phyloP scores from a whole-genome alignment of 2,329 filamentous ascomycete genomes.

The Sclerotiophoma versabilis region DNA sequence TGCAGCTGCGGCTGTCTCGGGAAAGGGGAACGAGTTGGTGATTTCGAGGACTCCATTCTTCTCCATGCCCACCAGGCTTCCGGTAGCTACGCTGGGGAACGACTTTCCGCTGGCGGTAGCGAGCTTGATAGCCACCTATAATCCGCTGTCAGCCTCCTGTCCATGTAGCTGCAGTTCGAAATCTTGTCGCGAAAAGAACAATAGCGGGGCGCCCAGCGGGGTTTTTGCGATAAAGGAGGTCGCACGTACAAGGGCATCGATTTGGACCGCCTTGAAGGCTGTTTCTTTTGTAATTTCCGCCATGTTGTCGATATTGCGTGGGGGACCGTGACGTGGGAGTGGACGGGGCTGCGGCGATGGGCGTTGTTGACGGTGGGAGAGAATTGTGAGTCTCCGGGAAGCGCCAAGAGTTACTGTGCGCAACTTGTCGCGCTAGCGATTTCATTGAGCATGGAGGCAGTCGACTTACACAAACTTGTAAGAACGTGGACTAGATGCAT shows the following conservation, averaged over 20 bases:
- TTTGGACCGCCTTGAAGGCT: conserved; percentile 85
- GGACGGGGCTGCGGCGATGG: conserved; percentile 27
- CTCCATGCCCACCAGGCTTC: conserved; percentile 93
- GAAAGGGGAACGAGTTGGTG: conserved; percentile 96
- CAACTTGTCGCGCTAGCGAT: conserved; percentile 20
- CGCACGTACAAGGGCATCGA: conserved; percentile 85
- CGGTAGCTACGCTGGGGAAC: conserved; percentile 89
- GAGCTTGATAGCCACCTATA: conserved; percentile 93
- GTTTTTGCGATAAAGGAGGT: conserved; percentile 34
- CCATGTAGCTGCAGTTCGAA: background rate
- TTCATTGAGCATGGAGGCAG: background rate
- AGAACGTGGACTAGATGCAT: too few relatives aligned
- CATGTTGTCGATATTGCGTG: conserved; percentile 38
- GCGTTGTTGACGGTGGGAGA: conserved; percentile 28
- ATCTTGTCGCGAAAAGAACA: conserved; percentile 21
- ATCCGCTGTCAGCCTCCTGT: conserved; percentile 27
- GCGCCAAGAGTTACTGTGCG: conserved; percentile 21
- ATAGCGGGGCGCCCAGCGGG: conserved; percentile 42
- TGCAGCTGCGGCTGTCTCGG: conserved; percentile 74
- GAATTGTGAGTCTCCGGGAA: conserved; percentile 13
- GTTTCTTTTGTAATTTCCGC: conserved; percentile 47
- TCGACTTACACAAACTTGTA: background rate
- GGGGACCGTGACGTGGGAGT: conserved; percentile 16
- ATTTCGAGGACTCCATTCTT: conserved; percentile 80
- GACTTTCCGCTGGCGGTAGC: conserved; percentile 90